A percentile compares a stretch with the other conserved stretches of the same genome.
These are phyloP conservation scores for Skeletonema menzelii DNA, from an alignment of 108 stramenopile species.

Conservation along the genomic window DNA sequence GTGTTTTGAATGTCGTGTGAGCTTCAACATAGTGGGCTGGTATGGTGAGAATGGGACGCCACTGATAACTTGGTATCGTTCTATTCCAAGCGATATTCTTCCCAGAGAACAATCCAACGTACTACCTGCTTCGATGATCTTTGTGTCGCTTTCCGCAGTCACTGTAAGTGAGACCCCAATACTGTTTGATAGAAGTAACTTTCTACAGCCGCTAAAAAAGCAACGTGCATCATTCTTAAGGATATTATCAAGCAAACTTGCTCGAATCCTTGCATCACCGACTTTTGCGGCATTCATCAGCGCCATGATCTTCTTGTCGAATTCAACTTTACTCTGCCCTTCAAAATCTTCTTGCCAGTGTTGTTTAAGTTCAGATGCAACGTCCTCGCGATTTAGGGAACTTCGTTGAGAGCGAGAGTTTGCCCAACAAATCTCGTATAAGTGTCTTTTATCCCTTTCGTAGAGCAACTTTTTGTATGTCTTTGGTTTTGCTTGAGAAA, in stretches of 20 bases:
- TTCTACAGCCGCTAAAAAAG: not conserved
- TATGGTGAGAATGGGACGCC: not conserved
- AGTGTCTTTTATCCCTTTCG: constrained; percentile 6
- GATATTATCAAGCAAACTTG: not conserved
- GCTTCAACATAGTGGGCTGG: not conserved
- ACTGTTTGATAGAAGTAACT: not conserved
- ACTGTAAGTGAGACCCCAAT: not conserved
- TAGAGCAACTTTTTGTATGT: constrained; percentile 5
- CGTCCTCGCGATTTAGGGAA: constrained; percentile 10
- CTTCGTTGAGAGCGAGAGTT: not conserved
- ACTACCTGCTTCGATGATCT: not conserved
- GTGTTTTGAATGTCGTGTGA: not conserved
- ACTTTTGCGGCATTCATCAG: not conserved
- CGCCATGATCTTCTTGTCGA: not conserved
- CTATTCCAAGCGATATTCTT: not conserved
- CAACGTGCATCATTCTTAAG: not conserved
- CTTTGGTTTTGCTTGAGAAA: constrained; percentile 19
- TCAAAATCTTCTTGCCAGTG: not conserved
- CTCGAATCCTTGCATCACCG: not conserved
- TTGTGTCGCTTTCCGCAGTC: not conserved
- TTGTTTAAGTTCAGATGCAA: not conserved
- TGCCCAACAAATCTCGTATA: constrained; percentile 1
- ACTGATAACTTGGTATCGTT: not conserved
- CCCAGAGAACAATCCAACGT: not conserved
- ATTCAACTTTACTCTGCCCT: not conserved